A percentile compares a stretch with the other conserved stretches of the same genome.
phyloP scores from a whole-genome alignment of 306 rosid species.

The Cicer bijugum region DNA sequence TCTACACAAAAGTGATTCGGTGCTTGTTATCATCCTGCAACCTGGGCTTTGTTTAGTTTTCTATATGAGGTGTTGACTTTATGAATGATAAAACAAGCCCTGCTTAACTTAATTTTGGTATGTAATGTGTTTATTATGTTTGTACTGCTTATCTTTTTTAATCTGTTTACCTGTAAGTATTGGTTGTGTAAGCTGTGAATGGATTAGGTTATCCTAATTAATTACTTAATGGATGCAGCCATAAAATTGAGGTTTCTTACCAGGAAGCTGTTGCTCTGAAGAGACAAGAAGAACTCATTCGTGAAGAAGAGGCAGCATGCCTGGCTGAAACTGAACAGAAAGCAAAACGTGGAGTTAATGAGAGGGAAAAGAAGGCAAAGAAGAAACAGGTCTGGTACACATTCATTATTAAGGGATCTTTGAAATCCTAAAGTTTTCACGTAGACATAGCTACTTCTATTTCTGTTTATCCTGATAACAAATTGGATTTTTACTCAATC shows the following conservation, averaged over 20 bases:
- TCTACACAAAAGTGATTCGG: not conserved
- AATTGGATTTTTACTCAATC: slow-evolving; percentile 4
- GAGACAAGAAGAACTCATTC: slow-evolving; percentile 98
- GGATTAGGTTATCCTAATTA: slow-evolving; percentile 44
- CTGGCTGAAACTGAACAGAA: slow-evolving; percentile 91
- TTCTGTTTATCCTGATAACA: slow-evolving; percentile 26
- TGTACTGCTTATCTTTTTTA: slow-evolving; percentile 30
- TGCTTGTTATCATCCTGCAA: slow-evolving; percentile 5
- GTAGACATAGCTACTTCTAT: slow-evolving; percentile 26
- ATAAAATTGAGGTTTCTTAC: slow-evolving; percentile 92
- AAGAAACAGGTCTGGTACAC: slow-evolving; percentile 71
- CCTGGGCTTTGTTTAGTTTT: slow-evolving; percentile 11
- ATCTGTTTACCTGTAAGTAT: slow-evolving; percentile 24
- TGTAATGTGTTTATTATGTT: slow-evolving; percentile 24
- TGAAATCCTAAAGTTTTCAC: slow-evolving; percentile 8
- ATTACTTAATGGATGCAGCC: slow-evolving; percentile 65
- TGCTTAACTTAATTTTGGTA: slow-evolving; percentile 26
- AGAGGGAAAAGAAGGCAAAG: slow-evolving; percentile 89
- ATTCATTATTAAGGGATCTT: slow-evolving; percentile 23
- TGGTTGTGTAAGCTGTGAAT: slow-evolving; percentile 19
- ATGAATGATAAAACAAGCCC: not conserved
- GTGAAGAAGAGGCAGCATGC: slow-evolving; percentile 98
- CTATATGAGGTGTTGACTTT: slow-evolving; percentile 10
- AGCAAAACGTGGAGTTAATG: slow-evolving; percentile 76
- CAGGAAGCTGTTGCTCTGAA: slow-evolving; percentile 97